Conservation (phyloP, 257 asterid genomes). For the Ocimum tenuiflorum region DNA sequence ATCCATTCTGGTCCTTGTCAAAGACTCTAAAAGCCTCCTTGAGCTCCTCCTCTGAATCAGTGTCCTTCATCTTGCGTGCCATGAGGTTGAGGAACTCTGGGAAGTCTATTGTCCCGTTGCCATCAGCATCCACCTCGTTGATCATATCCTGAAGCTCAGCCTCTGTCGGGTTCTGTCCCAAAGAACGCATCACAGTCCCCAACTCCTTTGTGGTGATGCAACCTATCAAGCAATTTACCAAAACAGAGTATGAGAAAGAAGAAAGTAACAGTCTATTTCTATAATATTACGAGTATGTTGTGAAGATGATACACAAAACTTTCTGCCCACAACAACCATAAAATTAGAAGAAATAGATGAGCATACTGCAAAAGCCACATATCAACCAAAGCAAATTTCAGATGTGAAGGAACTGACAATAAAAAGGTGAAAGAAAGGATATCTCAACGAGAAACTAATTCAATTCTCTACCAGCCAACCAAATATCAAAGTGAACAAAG, state of each 20-base stretch:
- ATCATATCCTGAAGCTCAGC: constrained; percentile 58
- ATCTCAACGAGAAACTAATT: background rate
- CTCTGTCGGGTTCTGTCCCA: constrained; percentile 56
- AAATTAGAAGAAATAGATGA: background rate
- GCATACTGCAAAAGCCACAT: background rate
- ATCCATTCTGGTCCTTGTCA: constrained; percentile 53
- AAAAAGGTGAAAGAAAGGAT: background rate
- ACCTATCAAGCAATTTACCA: constrained; percentile 25
- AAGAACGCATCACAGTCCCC: constrained; percentile 57
- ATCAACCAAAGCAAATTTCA: background rate
- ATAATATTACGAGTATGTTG: background rate
- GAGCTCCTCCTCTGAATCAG: constrained; percentile 53
- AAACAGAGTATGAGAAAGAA: background rate
- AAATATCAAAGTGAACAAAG: background rate
- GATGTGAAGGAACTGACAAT: background rate
- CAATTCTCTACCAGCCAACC: background rate
- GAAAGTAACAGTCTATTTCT: background rate
- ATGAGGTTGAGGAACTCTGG: constrained; percentile 57
- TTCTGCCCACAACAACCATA: background rate
- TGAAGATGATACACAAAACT: background rate
- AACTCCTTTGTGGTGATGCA: constrained; percentile 54
- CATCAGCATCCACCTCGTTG: constrained; percentile 56
- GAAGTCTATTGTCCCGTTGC: constrained; percentile 54
- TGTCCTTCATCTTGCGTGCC: constrained; percentile 56
- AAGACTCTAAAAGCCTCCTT: constrained; percentile 56